phyloP scores from a whole-genome alignment of 805 yeast genomes.

The Cyberlindnera subsufficiens region DNA sequence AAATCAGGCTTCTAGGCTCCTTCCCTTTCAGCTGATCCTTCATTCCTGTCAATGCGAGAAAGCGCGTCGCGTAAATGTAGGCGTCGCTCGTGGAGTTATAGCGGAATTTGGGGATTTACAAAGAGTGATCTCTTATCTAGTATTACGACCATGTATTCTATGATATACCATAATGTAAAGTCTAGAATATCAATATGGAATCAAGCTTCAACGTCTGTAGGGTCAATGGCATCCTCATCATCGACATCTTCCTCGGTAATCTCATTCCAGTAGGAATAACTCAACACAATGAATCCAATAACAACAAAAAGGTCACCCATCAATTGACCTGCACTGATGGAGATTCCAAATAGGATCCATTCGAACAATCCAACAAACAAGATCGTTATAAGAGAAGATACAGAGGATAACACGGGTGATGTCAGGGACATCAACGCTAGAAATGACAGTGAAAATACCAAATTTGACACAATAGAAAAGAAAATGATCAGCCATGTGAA shows the following conservation, averaged over 20 bases:
- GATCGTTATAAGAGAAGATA: constrained; percentile 66
- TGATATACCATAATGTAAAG: no score
- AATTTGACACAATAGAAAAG: constrained; percentile 55
- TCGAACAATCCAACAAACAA: constrained; percentile 75
- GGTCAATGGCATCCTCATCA: constrained; percentile 25
- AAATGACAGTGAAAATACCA: constrained; percentile 65
- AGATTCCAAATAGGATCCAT: constrained; percentile 58
- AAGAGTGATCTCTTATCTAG: no score
- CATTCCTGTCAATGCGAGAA: no score
- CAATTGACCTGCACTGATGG: constrained; percentile 49
- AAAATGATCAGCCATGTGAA: constrained; percentile 38
- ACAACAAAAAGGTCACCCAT: constrained; percentile 67
- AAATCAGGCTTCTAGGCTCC: no score
- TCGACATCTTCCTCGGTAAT: constrained; percentile 39
- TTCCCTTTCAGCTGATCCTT: no score
- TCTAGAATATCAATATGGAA: no score
- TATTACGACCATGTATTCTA: no score
- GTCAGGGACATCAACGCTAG: constrained; percentile 77
- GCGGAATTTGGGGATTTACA: no score
- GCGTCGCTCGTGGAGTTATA: no score
- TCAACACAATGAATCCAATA: constrained; percentile 61
- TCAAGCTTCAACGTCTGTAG: constrained; percentile 13
- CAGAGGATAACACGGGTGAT: constrained; percentile 75
- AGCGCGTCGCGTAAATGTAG: no score
- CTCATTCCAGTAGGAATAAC: constrained; percentile 61